Evolutionary conservation across 163 green algal species (phyloP), one percentile per base, ranked within the genome.

Genomic region (Prototheca wickerhamii): DNA sequence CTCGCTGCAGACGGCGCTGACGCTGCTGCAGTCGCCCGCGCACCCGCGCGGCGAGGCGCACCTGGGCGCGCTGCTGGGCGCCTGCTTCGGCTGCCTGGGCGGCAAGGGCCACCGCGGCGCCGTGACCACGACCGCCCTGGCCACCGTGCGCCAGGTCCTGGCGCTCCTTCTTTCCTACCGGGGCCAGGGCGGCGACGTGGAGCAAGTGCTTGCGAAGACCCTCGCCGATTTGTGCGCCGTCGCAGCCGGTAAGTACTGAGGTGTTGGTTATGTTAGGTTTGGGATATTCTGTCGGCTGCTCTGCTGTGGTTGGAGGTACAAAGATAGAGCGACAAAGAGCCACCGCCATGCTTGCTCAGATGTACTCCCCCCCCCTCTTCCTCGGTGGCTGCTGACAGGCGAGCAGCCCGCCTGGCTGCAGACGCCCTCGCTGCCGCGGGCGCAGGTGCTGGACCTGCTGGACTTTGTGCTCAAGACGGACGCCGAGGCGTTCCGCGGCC

Each of bases 391-490:
- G 8, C 50, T 21, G 23, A 21, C 32, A 52, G 77, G 71, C n/a
- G 32, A 31, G 35, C 69, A 65, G 44, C 61, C 76, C 17, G 34
- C n/a, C 20, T 93, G 86, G 86, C 71, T 93, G 30, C 77, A 81
- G 26, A 77, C 78, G 4, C 78, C 80, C 3, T 68, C 70, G 1
- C 67, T 91, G 21, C 78, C 82, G 1, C 72, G 84, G 18, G 64
- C 79, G 4, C 91, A 96, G 65, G 76, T 91, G 63, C 69, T 96
- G 52, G 90, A 96, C 54, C 74, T 96, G 50, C 72, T 96, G 34
- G 88, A 96, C 68, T 93, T 86, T 78, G 80, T 94, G 69, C 77
- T 94, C 60, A 54, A 66, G 35, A 79, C 89, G 46, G 77, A 75
- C 18, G 60, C 81, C 0, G 61, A 66, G 10, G 64, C 84, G 12